Evolutionary conservation across 345 rosid genomes (phyloP).

Genomic region (Boechera retrofracta): DNA sequence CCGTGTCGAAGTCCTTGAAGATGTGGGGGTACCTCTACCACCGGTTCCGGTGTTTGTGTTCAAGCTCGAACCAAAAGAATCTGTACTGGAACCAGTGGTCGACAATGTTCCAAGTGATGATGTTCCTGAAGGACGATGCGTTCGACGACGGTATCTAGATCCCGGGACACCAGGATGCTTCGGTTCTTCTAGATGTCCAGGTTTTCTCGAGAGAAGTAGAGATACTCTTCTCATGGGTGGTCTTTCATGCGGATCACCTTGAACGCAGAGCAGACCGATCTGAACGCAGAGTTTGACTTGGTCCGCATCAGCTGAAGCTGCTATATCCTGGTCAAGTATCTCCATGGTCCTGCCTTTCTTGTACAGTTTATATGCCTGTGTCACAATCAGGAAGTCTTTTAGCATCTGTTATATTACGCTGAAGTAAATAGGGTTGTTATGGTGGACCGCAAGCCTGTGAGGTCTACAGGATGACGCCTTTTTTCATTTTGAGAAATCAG

Average conservation of each 20-base stretch:
- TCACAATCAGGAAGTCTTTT: neutral
- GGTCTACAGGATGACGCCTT: neutral
- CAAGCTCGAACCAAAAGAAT: slow-evolving; percentile 56
- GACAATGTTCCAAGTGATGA: slow-evolving; percentile 48
- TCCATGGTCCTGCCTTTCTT: slow-evolving; percentile 72
- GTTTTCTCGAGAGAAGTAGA: slow-evolving; percentile 69
- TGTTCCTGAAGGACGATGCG: slow-evolving; percentile 55
- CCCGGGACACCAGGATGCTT: slow-evolving; percentile 74
- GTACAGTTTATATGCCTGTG: slow-evolving; percentile 78
- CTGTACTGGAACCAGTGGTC: slow-evolving; percentile 48
- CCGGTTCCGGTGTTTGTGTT: slow-evolving; percentile 42
- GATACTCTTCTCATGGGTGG: slow-evolving; percentile 74
- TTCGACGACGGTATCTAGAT: slow-evolving; percentile 61
- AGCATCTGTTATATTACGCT: neutral
- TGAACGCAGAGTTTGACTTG: slow-evolving; percentile 76
- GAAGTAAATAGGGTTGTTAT: neutral
- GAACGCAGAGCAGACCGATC: slow-evolving; percentile 82
- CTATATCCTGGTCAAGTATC: slow-evolving; percentile 64
- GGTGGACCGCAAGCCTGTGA: neutral
- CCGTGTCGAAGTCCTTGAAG: slow-evolving; percentile 40
- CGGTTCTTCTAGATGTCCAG: slow-evolving; percentile 64
- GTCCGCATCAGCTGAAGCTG: slow-evolving; percentile 55
- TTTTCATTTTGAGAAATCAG: neutral
- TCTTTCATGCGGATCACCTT: slow-evolving; percentile 73
- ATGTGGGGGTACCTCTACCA: slow-evolving; percentile 36